Evolutionary conservation across 768 basidiomycete genomes (phyloP), one percentile per base, ranked within the genome.

Genomic region (Cystofilobasidium bisporidii): DNA sequence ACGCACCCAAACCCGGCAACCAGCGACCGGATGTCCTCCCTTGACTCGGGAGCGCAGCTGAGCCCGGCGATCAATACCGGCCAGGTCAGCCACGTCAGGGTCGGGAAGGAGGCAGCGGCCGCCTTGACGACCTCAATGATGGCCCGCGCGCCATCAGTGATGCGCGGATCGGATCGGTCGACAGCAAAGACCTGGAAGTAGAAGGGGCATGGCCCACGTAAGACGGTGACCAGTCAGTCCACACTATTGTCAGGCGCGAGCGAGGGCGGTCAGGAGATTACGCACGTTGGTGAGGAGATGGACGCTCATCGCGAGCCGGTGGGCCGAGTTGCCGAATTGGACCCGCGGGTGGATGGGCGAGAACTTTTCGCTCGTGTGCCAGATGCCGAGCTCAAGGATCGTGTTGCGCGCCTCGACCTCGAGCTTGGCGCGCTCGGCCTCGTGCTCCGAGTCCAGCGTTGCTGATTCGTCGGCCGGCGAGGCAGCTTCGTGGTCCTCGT

Each of bases 51-150:
- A n/a, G 41, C 48, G 22, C 10, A 55, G 20, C 24, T 40, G 36
- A 73, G 69, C 20, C 69, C 74, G 26, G 73, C 72, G 41, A 73
- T 72, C 17, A 75, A 32, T 55, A 74, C 72, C 4, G 74, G 74
- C 74, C 74, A 75, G 14, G 74, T 75, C 28, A 75, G 36, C 74
- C 74, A 73, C 45, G 20, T 45, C 5, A 33, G 28, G n/a, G n/a
- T 55, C 36, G 20, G 2, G 24, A 60, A 60, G 5, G 20, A 4
- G 5, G 53, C 26, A 11, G 53, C 28, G 53, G 53, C 53, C 2
- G 28, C 53, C 30, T 56, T 56, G 28, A 56, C n/a, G 30, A 56
- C 53, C 28, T 32, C 28, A 30, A 56, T 56, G 53, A 56, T 56
- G 53, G 28, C 53, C 28, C n/a, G 17, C 2, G 53, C 53, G 20